A percentile compares a stretch with the other conserved stretches of the same genome.
These are phyloP conservation scores for Candida neerlandica DNA, from an alignment of 1,139 yeast genomes.

Conservation along the genomic window DNA sequence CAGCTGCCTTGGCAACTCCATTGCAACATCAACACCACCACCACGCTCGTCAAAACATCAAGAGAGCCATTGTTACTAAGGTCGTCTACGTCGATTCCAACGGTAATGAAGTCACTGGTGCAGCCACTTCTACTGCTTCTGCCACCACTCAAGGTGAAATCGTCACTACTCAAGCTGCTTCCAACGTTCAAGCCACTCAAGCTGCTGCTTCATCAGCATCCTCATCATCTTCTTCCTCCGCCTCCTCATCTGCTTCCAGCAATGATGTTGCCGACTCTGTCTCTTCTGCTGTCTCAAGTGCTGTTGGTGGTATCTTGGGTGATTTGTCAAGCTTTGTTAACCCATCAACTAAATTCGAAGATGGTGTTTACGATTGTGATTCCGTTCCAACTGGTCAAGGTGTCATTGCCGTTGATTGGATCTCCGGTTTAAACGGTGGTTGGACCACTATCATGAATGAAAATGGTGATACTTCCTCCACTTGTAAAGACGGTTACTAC, in stretches of 20 bases:
- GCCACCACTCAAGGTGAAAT: conserved; percentile 4
- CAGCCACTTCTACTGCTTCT: conserved; percentile 8
- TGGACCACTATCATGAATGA: conserved; percentile 73
- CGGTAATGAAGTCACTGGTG: conserved; percentile 44
- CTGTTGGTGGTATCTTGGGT: conserved; percentile 44
- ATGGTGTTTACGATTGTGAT: conserved; percentile 77
- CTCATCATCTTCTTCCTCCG: background rate
- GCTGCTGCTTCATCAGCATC: conserved; percentile 8
- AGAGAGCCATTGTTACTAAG: conserved; percentile 79
- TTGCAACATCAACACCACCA: conserved; percentile 37
- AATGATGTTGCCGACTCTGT: conserved; percentile 14
- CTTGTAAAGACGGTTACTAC: conserved; percentile 84
- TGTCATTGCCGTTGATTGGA: conserved; percentile 70
- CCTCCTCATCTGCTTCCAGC: background rate
- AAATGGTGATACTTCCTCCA: conserved; percentile 59
- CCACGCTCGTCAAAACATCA: conserved; percentile 21
- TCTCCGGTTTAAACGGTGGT: conserved; percentile 54
- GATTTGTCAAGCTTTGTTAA: conserved; percentile 55
- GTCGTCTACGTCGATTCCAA: conserved; percentile 76
- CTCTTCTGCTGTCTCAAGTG: conserved; percentile 29
- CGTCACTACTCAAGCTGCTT: background rate
- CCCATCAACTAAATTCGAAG: conserved; percentile 67
- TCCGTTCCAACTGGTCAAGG: conserved; percentile 90
- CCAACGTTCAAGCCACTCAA: conserved; percentile 11
- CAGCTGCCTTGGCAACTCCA: conserved; percentile 34